Base-by-base conservation (phyloP, 2,329 filamentous ascomycete species). In the Colletotrichum theobromicola region DNA sequence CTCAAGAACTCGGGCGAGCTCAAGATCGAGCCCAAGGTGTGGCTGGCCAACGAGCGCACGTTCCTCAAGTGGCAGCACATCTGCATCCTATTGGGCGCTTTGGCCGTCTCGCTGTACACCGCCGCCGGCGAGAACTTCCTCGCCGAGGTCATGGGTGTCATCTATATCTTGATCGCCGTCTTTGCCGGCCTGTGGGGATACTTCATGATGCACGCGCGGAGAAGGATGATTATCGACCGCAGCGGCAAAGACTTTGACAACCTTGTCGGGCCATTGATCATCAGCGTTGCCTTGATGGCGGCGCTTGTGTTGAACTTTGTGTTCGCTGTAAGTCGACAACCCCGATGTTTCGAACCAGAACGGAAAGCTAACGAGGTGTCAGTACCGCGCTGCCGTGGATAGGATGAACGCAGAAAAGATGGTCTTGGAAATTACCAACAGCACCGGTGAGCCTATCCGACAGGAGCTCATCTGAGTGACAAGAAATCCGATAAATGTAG, bases 41-140 rank as follows among this genome's bases (percentile, higher is more conserved):
- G 97, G 96, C 93, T 99, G 72, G 97, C 97, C 69, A 99, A 99
- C 84, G 96, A 99, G 86, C 93, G 97, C 76, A 99, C 97, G 0
- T 99, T 98, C 82, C 93, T 99, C 84, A 98, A 98, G 84, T 99
- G 97, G 97, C 95, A 98, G 87, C 96, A 98, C 83, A 95, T 99
- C 80, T 93, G 92, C 76, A 92, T 99, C 63, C 89, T 99, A 16
- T 92, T 99, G 28, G 96, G 95, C 46, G 93, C 93, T 26, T 86
- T 99, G 34, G 94, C 95, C 1, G 87, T 99, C 15, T 94, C 93
- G 26, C 87, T 99, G 32, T 98, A 96, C 86, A 96, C 98, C 79
- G 95, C 96, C 0, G 96, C 96, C 0, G 94, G 94, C 8, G 87
- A 93, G 78, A 95, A 97, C 83, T 87, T 88, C n/a, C 84, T 98